Evolutionary conservation across 768 basidiomycete genomes (phyloP).

Genomic region (Macrolepiota fuliginosa): DNA sequence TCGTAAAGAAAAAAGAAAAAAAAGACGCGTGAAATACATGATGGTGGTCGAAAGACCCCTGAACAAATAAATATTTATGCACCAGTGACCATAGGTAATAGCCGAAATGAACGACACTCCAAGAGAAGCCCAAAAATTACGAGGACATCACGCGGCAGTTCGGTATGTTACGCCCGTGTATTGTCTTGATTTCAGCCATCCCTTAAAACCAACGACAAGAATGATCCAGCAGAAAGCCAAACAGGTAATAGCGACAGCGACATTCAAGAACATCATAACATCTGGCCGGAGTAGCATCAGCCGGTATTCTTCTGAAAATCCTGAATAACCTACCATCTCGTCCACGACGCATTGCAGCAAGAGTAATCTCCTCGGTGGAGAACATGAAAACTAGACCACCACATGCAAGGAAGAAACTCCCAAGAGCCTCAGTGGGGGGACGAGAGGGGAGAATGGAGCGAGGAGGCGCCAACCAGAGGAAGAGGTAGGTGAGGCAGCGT

Average conservation of each 20-base stretch:
- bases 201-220: conserved; percentile 74
- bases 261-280: conserved; percentile 87
- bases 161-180: conserved; percentile 29
- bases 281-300: conserved; percentile 38
- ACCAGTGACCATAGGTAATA: neutral
- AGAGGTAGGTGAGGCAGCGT: conserved; percentile 89
- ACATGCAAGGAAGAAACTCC: conserved; percentile 81
- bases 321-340: conserved; percentile 61
- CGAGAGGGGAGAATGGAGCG: conserved; percentile 84
- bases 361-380: conserved; percentile 85
- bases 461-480: conserved; percentile 87
- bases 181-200: conserved; percentile 59
- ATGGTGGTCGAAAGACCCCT: neutral
- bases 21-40: neutral
- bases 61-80: conserved; percentile 8
- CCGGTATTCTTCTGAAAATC: neutral
- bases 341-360: conserved; percentile 88
- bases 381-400: conserved; percentile 91
- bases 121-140: conserved; percentile 13
- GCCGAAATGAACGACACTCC: neutral
- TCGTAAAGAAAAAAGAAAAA: neutral
- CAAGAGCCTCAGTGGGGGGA: conserved; percentile 91
- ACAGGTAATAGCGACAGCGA: conserved; percentile 84
- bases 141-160: conserved; percentile 21
- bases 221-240: conserved; percentile 86